Base-by-base conservation (phyloP, 805 yeast species). In the Wickerhamomyces hampshirensis region DNA sequence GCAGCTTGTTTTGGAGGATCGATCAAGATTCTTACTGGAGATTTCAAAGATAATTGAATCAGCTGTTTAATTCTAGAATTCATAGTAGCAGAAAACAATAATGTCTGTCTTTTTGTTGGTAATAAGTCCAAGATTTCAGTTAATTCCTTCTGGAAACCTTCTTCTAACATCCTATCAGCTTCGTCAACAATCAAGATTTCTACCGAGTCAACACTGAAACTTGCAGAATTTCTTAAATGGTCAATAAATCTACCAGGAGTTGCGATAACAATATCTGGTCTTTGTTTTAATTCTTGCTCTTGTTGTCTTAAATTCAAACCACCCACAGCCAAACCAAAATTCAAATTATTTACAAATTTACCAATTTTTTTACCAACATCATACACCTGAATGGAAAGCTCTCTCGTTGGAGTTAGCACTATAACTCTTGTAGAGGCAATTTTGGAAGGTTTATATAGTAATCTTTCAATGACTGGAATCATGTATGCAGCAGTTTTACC, bases 241-340 rank as follows among this genome's bases (percentile, higher is more conserved):
- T 93, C 99, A 55, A 93, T 93, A 48, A 93, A 82, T 68, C 99
- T 76, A 75, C 99, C 99, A 2, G 99, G 99, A 0, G 99, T 93
- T 16, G 98, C 98, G 58, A 93, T 79, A 15, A 93, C 98, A 36
- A 93, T 71, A 68, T 93, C 99, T 2, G 99, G 99, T 55, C 97
- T 77, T 17, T 83, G 66, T 55, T 85, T 87, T 54, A 93, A 74
- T 58, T 86, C 93, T 58, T 87, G 96, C 61, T 93, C 99, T 66
- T 93, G 99, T 55, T 82, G 94, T 59, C 96, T 77, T 46, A 93
- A 71, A 55, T 89, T 93, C 60, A 93, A 71, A 61, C 99, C 99
- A 73, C 99, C 99, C 34, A 93, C 97, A 4, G 98, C 98, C 47
- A 93, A 66, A 24, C 98, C 98, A 55, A 88, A 84, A n/a, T 84